Evolutionary conservation across 768 basidiomycete species (phyloP).

Genomic region (Podaxis mareebaensis): DNA sequence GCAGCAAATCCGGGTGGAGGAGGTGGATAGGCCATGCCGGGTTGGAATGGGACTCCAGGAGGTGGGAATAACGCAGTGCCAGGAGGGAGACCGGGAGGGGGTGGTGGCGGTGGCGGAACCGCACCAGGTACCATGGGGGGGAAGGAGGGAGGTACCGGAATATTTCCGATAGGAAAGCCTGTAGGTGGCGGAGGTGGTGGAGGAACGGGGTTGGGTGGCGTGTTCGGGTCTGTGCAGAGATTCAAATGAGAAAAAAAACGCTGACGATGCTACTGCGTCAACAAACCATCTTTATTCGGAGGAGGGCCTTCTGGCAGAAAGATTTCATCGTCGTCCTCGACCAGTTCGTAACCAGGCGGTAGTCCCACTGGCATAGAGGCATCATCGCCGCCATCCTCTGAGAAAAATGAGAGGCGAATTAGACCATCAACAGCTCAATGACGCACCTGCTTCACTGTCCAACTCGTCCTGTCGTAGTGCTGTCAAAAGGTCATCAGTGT

Average conservation of each 20-base stretch:
- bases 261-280: background rate
- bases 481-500: conserved; percentile 25
- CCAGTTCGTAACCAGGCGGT: conserved; percentile 53
- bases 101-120: conserved; percentile 16
- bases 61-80: conserved; percentile 12
- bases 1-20: conserved; percentile 4
- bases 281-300: conserved; percentile 31
- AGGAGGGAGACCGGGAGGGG: conserved; percentile 17
- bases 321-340: conserved; percentile 80
- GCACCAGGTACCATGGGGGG: conserved; percentile 15
- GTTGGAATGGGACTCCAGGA: conserved; percentile 9
- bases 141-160: conserved; percentile 28
- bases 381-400: conserved; percentile 52
- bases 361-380: conserved; percentile 66
- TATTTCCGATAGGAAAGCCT: conserved; percentile 26
- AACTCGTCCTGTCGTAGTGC: conserved; percentile 64
- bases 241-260: background rate
- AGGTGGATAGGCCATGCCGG: conserved; percentile 10
- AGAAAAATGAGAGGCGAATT: conserved; percentile 1
- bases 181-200: conserved; percentile 29
- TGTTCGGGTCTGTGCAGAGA: background rate
- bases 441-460: conserved; percentile 52
- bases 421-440: conserved; percentile 19
- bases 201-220: conserved; percentile 25
- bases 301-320: conserved; percentile 87